phyloP scores from a whole-genome alignment of 2,329 filamentous ascomycete species.

The Kalmusia sp. region DNA sequence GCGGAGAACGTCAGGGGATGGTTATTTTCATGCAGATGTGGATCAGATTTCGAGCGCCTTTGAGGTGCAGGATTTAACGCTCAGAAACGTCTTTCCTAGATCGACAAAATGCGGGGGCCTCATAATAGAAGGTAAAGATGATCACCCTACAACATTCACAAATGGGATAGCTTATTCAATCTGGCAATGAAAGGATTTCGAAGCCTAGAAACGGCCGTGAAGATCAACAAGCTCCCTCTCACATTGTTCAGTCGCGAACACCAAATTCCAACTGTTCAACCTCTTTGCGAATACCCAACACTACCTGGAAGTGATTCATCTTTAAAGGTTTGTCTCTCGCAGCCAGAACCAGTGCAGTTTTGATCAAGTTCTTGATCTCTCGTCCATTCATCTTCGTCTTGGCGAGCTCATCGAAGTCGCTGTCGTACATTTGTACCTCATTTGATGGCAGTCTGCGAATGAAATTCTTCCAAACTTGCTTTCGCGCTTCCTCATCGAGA shows the following conservation, averaged over 20 bases:
- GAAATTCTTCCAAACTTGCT: constrained; percentile 14
- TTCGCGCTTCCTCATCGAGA: constrained; percentile 8
- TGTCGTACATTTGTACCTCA: background rate
- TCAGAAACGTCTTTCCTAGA: no score
- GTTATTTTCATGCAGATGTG: no score
- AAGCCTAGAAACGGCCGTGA: no score
- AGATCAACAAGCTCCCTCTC: no score
- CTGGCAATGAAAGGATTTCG: no score
- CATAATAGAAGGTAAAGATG: no score
- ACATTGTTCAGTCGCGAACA: background rate
- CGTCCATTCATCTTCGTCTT: background rate
- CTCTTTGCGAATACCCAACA: background rate
- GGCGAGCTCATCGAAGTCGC: background rate
- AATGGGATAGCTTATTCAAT: no score
- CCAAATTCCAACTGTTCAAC: background rate
- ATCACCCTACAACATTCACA: no score
- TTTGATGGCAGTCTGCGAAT: background rate
- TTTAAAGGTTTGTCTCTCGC: background rate
- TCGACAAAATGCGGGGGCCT: no score
- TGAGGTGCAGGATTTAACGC: no score
- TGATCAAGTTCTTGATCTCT: constrained; percentile 7
- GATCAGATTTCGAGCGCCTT: no score
- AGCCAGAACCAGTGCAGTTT: constrained; percentile 1
- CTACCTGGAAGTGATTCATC: background rate
- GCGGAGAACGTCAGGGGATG: no score